Base-by-base conservation (phyloP, 2,329 filamentous ascomycete species). In the Xylariaceae sp. region DNA sequence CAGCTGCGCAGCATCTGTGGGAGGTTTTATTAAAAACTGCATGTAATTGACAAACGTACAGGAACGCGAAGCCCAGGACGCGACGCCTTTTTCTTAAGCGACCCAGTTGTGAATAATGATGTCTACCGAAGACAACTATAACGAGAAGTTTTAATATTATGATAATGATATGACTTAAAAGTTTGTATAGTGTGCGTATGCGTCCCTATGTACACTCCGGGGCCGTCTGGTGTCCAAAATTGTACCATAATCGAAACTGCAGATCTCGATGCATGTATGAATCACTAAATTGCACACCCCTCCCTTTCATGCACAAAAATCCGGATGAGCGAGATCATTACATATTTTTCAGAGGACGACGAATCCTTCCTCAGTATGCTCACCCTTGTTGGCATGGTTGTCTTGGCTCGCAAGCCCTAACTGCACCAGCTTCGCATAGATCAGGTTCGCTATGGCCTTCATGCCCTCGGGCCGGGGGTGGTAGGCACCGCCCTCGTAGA, bases 381-480 rank as follows among this genome's bases (percentile, higher is more conserved):
- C 47, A 16, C 41, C 50, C 43, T 23, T 49, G 46, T 42, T 39
- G n/a, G 29, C 29, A 26, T 48, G 49, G 8, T n/a, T n/a, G n/a
- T 37, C 27, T 16, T 36, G 50, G 16, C 26, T 47, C 40, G 59
- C 58, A 15, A 68, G 56, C 1, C 57, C 61, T 33, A 68, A 41
- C 23, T 64, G 55, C 6, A 60, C 49, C 20, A 70, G 53, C 45
- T 62, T 63, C 33, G 55, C 35, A 26, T 63, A 60, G 11, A 70
- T 36, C 4, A 70, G 46, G 18, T 64, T 57, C 2, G 64, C 62
- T 2, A 69, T 66, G 6, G 62, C 66, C 39, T 40, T 53, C 67
- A 70, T 70, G 15, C 68, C 68, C 32, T 64, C 63, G 8, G 62
- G 58, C 18, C 64, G 60, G 1, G 67, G 68, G 43, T 71, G 68